Percentiles rank a stretch among this genome's conserved stretches.
Conservation (phyloP, 169 alveolate species). For the Theileria orientalis region DNA sequence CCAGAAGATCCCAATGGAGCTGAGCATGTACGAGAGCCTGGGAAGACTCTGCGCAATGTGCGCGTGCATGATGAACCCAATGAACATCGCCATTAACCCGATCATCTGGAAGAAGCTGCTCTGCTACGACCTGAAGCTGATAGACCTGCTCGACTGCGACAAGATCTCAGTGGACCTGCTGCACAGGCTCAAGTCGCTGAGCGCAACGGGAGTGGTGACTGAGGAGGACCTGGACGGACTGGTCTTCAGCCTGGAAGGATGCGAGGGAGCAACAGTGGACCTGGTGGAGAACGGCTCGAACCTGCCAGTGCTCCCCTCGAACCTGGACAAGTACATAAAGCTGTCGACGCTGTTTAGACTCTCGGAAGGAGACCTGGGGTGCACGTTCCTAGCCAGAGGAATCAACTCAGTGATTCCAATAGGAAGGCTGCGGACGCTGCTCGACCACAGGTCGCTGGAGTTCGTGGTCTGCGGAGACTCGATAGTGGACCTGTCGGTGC, state of each 20-base stretch:
- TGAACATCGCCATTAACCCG: constrained; percentile 84
- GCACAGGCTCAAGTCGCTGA: constrained; percentile 12
- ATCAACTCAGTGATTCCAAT: constrained; percentile 85
- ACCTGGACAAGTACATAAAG: constrained; percentile 76
- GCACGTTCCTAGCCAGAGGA: constrained; percentile 80
- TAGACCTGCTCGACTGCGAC: constrained; percentile 60
- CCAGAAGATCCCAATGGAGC: constrained; percentile 61
- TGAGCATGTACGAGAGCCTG: constrained; percentile 84
- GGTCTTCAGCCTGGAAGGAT: constrained; percentile 41
- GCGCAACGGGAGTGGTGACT: not conserved
- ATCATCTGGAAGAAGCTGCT: constrained; percentile 85
- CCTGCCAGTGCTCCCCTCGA: constrained; percentile 74
- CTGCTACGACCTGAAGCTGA: constrained; percentile 44
- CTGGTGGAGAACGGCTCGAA: constrained; percentile 71
- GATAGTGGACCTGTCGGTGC: constrained; percentile 78
- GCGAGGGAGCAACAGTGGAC: constrained; percentile 39
- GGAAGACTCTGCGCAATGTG: constrained; percentile 90
- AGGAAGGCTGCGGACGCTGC: constrained; percentile 84
- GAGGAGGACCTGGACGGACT: constrained; percentile 23
- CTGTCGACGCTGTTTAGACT: constrained; percentile 81
- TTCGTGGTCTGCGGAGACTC: constrained; percentile 89
- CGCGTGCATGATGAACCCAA: constrained; percentile 81
- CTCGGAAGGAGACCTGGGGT: constrained; percentile 78
- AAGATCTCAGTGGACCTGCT: constrained; percentile 46
- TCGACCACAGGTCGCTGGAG: constrained; percentile 79